Base-by-base conservation (phyloP, 2,329 filamentous ascomycete genomes). In the Alternaria viburni region DNA sequence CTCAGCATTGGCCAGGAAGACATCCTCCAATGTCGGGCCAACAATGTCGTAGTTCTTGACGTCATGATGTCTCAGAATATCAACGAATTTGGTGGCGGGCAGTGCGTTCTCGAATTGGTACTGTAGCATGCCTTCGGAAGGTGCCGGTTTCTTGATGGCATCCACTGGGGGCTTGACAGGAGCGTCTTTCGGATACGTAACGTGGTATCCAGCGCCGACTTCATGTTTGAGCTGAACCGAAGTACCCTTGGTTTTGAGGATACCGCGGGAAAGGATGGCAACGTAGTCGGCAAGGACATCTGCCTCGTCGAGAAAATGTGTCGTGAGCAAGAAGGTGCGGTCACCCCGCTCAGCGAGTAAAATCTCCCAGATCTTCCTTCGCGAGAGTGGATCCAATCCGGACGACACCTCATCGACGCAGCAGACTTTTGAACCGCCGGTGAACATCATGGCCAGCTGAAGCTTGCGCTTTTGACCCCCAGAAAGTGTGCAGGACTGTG, bases 291-390 rank as follows among this genome's bases (percentile, higher is more conserved):
- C 91, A 1, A 97, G 86, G 2, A 97, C 84, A 74, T 97, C 94
- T 0, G 94, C 95, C 79, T 97, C 95, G 73, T 97, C 95, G 9
- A 97, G 85, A 78, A 97, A 97, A 78, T 97, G 95, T 0, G 94
- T 97, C 0, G 94, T 97, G 61, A 97, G 80, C 45, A 97, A 88
- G 71, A 97, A 91, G 0, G 94, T 97, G 45, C 94, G 85, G 63
- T 86, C 86, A 19, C 93, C 93, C 61, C 94, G 88, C 79, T 97
- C 93, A 1, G 91, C 91, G 12, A 97, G 84, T 21, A 97, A 83
- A 63, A 97, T 97, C 70, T 97, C 93, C 94, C 94, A 97, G 23
- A 97, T 92, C 81, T 97, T 97, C 26, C 93, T 85, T 58, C 95
- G 86, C 19, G 91, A 94, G 1, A 97, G 83, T 0, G 95, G 93